These are phyloP conservation scores for Gloeostereum incarnatum DNA, from an alignment of 768 basidiomycete species.

Conservation along the genomic window DNA sequence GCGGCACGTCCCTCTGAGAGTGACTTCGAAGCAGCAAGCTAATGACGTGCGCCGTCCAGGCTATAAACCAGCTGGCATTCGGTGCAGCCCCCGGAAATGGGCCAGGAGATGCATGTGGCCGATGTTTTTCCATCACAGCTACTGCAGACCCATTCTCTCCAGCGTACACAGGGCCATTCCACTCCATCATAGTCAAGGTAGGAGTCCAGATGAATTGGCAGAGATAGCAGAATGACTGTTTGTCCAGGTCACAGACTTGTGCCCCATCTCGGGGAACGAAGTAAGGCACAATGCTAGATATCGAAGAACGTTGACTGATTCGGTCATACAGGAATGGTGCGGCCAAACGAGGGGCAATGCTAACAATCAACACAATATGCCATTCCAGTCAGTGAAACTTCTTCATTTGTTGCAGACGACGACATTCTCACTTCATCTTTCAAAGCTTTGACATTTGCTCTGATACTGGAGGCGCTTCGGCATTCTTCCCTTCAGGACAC, in stretches of 20 bases:
- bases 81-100: conserved; percentile 39
- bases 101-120: conserved; percentile 51
- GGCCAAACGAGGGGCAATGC: conserved; percentile 34
- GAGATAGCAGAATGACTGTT: neutral
- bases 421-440: neutral
- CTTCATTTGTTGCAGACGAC: neutral
- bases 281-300: conserved; percentile 11
- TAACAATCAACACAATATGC: conserved; percentile 30
- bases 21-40: too few species aligned
- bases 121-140: conserved; percentile 48
- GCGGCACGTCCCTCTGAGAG: too few species aligned
- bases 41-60: too few species aligned
- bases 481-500: conserved; percentile 51
- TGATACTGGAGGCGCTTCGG: conserved; percentile 40
- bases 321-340: conserved; percentile 39
- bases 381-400: conserved; percentile 36
- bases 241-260: conserved; percentile 24
- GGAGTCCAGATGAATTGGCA: conserved; percentile 2
- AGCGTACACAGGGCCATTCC: conserved; percentile 37
- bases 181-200: conserved; percentile 47
- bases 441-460: conserved; percentile 59
- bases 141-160: conserved; percentile 43
- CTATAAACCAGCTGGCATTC: conserved; percentile 48
- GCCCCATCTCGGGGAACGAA: conserved; percentile 38
- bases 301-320: neutral